These are phyloP conservation scores for Dictyostelium firmibasis DNA, from an alignment of 78 protist genomes.

Conservation along the genomic window DNA sequence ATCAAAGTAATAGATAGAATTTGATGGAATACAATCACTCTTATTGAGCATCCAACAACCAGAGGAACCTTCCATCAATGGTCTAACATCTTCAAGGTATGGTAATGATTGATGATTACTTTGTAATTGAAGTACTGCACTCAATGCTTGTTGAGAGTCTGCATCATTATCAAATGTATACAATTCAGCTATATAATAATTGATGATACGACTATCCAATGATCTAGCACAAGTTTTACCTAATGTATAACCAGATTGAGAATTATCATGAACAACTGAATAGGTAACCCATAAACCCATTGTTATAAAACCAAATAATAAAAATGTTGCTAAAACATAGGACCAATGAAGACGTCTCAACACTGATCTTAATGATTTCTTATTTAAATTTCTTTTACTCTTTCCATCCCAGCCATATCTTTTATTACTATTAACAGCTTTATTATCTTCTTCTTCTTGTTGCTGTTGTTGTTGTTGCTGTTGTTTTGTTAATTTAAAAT, in stretches of 20 bases:
- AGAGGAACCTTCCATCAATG: conserved; percentile 49
- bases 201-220: too few species aligned
- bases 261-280: not conserved
- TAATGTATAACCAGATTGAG: conserved; percentile 1
- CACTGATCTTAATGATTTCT: conserved; percentile 10
- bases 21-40: not conserved
- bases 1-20: not conserved
- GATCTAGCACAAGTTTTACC: not conserved
- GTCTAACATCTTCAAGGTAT: not conserved
- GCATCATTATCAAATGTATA: too few species aligned
- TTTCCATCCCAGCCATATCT: conserved; percentile 24
- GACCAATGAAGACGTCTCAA: conserved; percentile 19
- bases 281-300: conserved; percentile 45
- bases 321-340: conserved; percentile 10
- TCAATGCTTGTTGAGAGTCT: not conserved
- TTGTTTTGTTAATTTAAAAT: too few species aligned
- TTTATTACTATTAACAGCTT: too few species aligned
- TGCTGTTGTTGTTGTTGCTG: too few species aligned
- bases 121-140: not conserved
- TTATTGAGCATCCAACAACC: conserved; percentile 19
- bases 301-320: conserved; percentile 55
- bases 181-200: not conserved
- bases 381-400: conserved; percentile 62
- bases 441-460: not conserved
- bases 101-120: conserved; percentile 28